These are phyloP conservation scores for Candida albicans DNA, from an alignment of 1,139 yeast species.

Conservation along the genomic window DNA sequence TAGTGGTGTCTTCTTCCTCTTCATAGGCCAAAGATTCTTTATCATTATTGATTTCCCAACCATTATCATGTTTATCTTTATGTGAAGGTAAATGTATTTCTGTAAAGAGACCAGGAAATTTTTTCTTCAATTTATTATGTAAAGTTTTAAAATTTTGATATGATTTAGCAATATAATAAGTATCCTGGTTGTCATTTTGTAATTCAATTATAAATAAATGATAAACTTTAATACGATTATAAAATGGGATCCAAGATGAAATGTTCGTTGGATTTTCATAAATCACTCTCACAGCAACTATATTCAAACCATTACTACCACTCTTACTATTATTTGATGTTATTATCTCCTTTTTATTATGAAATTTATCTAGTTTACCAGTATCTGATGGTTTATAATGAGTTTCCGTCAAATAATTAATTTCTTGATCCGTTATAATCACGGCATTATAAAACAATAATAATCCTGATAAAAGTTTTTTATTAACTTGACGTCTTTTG, in stretches of 20 bases:
- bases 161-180: slow-evolving; percentile 51
- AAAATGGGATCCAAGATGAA: slow-evolving; percentile 28
- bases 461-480: slow-evolving; percentile 60
- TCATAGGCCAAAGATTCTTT: background rate
- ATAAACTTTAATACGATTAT: slow-evolving; percentile 27
- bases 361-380: slow-evolving; percentile 46
- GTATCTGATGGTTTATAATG: slow-evolving; percentile 55
- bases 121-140: slow-evolving; percentile 48
- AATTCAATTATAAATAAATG: slow-evolving; percentile 25
- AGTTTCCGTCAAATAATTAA: slow-evolving; percentile 41
- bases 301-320: slow-evolving; percentile 37
- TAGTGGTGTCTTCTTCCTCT: background rate
- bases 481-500: slow-evolving; percentile 63
- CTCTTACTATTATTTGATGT: background rate
- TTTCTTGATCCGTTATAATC: slow-evolving; percentile 60
- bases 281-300: slow-evolving; percentile 58
- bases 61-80: slow-evolving; percentile 48
- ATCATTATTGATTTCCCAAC: slow-evolving; percentile 14
- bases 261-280: slow-evolving; percentile 8
- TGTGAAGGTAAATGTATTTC: slow-evolving; percentile 46
- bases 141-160: slow-evolving; percentile 67
- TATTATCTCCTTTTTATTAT: slow-evolving; percentile 15
- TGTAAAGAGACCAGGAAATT: slow-evolving; percentile 73
- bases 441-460: slow-evolving; percentile 75
- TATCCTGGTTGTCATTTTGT: background rate